Conservation (phyloP, 1,284 basidiomycete genomes). For the Papiliotrema nemorosa region DNA sequence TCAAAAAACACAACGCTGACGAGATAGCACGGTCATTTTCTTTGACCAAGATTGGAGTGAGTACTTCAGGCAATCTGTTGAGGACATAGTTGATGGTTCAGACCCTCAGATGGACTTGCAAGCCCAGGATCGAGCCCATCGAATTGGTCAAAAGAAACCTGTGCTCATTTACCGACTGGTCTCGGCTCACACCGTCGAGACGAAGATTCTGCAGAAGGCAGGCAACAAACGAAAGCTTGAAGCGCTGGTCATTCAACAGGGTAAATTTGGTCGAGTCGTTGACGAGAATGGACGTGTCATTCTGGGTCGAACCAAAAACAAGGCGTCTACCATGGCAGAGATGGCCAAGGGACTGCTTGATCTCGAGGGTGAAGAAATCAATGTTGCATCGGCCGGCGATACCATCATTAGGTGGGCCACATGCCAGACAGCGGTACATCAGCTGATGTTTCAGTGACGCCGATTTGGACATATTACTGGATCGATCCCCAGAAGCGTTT, state of each 20-base stretch:
- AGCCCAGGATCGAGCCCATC: constrained; percentile 91
- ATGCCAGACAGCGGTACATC: background rate
- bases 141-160: constrained; percentile 87
- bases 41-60: constrained; percentile 92
- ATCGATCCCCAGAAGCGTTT: constrained; percentile 76
- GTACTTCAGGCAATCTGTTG: constrained; percentile 24
- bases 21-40: constrained; percentile 70
- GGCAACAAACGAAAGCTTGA: constrained; percentile 84
- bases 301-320: constrained; percentile 43
- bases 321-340: constrained; percentile 65
- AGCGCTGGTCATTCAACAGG: constrained; percentile 88
- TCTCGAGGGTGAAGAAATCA: constrained; percentile 83
- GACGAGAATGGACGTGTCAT: constrained; percentile 56
- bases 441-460: constrained; percentile 55
- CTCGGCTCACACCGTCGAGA: constrained; percentile 76
- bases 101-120: constrained; percentile 96
- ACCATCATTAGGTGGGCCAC: constrained; percentile 60
- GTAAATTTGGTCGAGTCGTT: constrained; percentile 65
- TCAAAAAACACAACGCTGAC: constrained; percentile 4
- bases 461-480: constrained; percentile 74
- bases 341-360: constrained; percentile 74
- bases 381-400: constrained; percentile 73
- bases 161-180: constrained; percentile 86
- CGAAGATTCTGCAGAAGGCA: constrained; percentile 83
- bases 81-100: constrained; percentile 42